phyloP scores from a whole-genome alignment of 2,329 filamentous ascomycete genomes.

The Hymenoscyphus repandus region DNA sequence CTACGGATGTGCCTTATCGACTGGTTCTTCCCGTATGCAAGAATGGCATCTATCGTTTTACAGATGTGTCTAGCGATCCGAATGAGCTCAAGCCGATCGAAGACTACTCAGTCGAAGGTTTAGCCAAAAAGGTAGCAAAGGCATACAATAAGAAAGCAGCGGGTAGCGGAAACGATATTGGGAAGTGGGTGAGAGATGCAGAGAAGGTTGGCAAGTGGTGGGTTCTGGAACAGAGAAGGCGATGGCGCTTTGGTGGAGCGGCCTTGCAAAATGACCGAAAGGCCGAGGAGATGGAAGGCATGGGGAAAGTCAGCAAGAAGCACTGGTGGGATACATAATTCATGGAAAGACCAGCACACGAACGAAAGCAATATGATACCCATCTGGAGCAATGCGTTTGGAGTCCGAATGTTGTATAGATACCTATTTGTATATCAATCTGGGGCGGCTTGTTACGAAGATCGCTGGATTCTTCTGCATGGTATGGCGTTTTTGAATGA shows the following conservation, averaged over 20 bases:
- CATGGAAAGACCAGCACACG: background rate
- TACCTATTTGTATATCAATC: background rate
- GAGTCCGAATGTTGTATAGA: background rate
- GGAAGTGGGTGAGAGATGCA: constrained; percentile 33
- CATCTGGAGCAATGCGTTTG: background rate
- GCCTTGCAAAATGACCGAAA: constrained; percentile 23
- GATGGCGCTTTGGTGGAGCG: constrained; percentile 23
- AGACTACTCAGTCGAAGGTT: constrained; percentile 29
- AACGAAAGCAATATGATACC: background rate
- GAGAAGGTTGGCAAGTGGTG: constrained; percentile 36
- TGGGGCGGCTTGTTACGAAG: background rate
- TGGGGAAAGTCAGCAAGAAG: constrained; percentile 21
- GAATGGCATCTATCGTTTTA: constrained; percentile 31
- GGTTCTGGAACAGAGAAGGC: constrained; percentile 30
- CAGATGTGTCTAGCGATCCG: constrained; percentile 32
- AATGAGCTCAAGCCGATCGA: constrained; percentile 31
- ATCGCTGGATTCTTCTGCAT: background rate
- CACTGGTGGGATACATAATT: constrained; percentile 24
- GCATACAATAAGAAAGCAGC: constrained; percentile 26
- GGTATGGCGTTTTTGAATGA: background rate
- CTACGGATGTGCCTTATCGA: constrained; percentile 20
- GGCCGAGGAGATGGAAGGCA: constrained; percentile 18
- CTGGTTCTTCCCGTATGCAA: constrained; percentile 26
- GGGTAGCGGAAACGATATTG: constrained; percentile 21
- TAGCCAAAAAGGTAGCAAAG: constrained; percentile 26